Conservation (phyloP, 1,139 yeast genomes). For the Ogataea hybrid region DNA sequence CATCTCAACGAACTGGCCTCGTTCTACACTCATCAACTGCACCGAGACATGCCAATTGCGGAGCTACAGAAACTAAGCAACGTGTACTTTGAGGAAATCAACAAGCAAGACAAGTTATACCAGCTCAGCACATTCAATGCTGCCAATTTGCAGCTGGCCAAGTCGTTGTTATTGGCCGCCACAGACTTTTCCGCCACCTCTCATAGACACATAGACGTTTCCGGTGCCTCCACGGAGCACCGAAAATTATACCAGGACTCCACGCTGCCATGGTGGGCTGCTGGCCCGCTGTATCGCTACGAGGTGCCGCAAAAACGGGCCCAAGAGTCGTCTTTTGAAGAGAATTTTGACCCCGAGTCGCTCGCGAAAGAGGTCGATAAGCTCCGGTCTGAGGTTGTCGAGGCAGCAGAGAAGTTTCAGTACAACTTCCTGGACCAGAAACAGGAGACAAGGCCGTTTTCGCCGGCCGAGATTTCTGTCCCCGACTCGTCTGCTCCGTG, state of each 20-base stretch:
- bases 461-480: not conserved
- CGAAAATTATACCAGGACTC: slow-evolving; percentile 18
- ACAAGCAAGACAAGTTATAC: slow-evolving; percentile 22
- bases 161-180: slow-evolving; percentile 28
- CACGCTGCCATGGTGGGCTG: slow-evolving; percentile 31
- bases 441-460: not conserved
- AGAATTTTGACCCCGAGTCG: slow-evolving; percentile 11
- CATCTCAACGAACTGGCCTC: slow-evolving; percentile 19
- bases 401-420: slow-evolving; percentile 27
- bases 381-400: slow-evolving; percentile 20
- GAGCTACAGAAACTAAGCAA: slow-evolving; percentile 27
- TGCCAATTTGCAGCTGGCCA: slow-evolving; percentile 24
- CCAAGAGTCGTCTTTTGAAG: slow-evolving; percentile 11
- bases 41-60: slow-evolving; percentile 23
- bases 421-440: slow-evolving; percentile 24
- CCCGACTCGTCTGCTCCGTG: not conserved
- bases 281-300: slow-evolving; percentile 20
- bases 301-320: slow-evolving; percentile 17
- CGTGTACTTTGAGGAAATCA: slow-evolving; percentile 31
- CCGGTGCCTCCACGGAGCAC: slow-evolving; percentile 7
- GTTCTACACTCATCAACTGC: slow-evolving; percentile 18
- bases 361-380: slow-evolving; percentile 20
- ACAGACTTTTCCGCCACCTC: slow-evolving; percentile 27
- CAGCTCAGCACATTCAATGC: slow-evolving; percentile 28
- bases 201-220: slow-evolving; percentile 13